Base-by-base conservation (phyloP, 2,329 filamentous ascomycete genomes). In the Talaromyces funiculosus region DNA sequence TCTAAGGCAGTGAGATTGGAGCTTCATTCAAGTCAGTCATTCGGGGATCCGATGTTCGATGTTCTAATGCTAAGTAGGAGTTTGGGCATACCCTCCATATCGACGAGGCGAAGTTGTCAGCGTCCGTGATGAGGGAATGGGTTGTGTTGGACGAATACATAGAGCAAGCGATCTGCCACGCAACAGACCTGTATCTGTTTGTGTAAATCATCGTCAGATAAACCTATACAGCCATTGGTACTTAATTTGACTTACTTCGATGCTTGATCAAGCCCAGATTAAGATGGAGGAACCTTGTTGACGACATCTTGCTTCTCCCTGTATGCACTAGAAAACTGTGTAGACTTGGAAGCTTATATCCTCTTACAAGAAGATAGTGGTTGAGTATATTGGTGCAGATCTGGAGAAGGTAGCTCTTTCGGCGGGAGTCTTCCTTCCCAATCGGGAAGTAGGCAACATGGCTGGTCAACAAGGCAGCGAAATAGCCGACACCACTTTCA, bases 1-100 rank as follows among this genome's bases (percentile, higher is more conserved):
- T 84, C 87, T 72, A 97, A 90, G 77, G 22, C 7, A 4, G 51
- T 38, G 4, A 56, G 43, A 26, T 31, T 31, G 12, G 26, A 49
- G 75, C 31, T 53, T 37, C 9, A 9, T 42, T 22, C 24, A 9
- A 37, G 8, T 54, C 33, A 40, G 9, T 33, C 9, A 12, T 33
- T 33, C 12, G 31, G 31, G 12, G n/a, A n/a, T n/a, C n/a, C n/a
- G n/a, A n/a, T n/a, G 8, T 31, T 9, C 12, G 12, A 33, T 12
- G 9, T 33, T 33, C 31, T 33, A 12, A 10, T 33, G 31, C 31
- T 33, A 33, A n/a, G 31, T 33, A 33, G 31, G 29, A 12, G 31
- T 33, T 12, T 8, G 12, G 8, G 9, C 31, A 33, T 33, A 59
- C 57, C 40, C 22, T 10, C 12, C 9, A 18, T 60, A 35, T 38